These are phyloP conservation scores for Ceriops decandra DNA, from an alignment of 345 rosid genomes.

Conservation along the genomic window DNA sequence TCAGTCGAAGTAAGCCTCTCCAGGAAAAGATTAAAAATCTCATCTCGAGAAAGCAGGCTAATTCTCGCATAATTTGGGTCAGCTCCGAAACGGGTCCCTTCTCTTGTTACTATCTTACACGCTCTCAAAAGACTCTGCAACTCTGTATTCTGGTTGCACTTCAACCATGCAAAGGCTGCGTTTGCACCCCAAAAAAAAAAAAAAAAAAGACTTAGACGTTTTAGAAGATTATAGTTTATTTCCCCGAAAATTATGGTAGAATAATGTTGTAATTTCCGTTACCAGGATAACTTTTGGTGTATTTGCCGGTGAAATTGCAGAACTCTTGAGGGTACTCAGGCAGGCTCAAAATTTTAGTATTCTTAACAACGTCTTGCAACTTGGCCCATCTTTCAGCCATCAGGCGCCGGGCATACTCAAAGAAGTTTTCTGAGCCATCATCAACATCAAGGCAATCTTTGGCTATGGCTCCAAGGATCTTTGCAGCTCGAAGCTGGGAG, in stretches of 20 bases:
- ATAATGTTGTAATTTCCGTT: neutral
- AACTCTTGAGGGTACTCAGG: constrained; percentile 49
- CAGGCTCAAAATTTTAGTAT: constrained; percentile 40
- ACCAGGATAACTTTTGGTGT: constrained; percentile 51
- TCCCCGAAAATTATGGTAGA: neutral
- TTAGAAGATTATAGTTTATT: too few relatives aligned
- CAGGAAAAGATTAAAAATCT: constrained; percentile 48
- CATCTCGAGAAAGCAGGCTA: constrained; percentile 69
- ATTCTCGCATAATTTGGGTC: constrained; percentile 46
- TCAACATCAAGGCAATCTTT: constrained; percentile 32
- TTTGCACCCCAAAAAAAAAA: neutral
- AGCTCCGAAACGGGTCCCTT: constrained; percentile 58
- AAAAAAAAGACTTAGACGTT: neutral
- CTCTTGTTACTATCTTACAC: constrained; percentile 48
- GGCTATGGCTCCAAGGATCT: constrained; percentile 45
- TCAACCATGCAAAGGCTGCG: constrained; percentile 83
- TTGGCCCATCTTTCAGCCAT: constrained; percentile 68
- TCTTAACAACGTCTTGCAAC: constrained; percentile 45
- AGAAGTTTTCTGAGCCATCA: constrained; percentile 45
- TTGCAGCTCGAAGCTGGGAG: constrained; percentile 76
- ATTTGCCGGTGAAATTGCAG: constrained; percentile 55
- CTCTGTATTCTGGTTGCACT: constrained; percentile 51
- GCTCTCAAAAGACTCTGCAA: constrained; percentile 40
- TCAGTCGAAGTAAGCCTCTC: constrained; percentile 56
- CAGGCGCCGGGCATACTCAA: constrained; percentile 39